phyloP scores from a whole-genome alignment of 1,139 yeast species.

The Tardiomyces digboiensis region DNA sequence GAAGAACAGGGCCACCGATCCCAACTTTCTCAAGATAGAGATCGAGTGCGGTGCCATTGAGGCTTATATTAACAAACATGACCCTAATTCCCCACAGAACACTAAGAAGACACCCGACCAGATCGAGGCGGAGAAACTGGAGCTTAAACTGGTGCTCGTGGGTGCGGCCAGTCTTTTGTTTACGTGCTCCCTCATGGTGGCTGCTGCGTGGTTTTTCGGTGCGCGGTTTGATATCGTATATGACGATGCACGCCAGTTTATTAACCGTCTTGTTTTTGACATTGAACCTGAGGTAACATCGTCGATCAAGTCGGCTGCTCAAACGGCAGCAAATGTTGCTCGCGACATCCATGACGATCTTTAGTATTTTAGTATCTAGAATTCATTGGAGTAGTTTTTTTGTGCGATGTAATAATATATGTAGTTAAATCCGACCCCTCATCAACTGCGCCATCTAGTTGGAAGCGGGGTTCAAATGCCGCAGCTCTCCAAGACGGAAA shows the following conservation, averaged over 20 bases:
- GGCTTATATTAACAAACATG: constrained; percentile 58
- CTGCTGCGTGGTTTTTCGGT: constrained; percentile 18
- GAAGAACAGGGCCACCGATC: constrained; percentile 70
- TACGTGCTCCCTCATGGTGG: constrained; percentile 17
- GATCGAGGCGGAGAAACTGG: constrained; percentile 6
- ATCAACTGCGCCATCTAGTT: no score
- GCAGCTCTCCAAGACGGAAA: no score
- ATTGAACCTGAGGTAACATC: not conserved
- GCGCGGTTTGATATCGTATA: constrained; percentile 7
- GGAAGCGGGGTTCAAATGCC: no score
- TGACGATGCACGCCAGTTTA: not conserved
- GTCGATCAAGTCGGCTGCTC: not conserved
- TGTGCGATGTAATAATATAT: no score
- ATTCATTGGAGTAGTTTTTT: no score
- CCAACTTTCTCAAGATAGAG: constrained; percentile 78
- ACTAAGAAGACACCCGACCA: constrained; percentile 6
- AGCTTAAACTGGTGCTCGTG: constrained; percentile 11
- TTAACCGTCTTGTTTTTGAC: not conserved
- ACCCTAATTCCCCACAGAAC: constrained; percentile 7
- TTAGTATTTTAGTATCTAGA: no score
- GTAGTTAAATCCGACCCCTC: no score
- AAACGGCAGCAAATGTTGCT: no score
- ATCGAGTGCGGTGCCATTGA: constrained; percentile 82
- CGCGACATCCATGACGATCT: no score
- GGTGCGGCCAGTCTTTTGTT: constrained; percentile 13